Conservation (phyloP, 768 basidiomycete species). For the Boletus vinaceobasis region DNA sequence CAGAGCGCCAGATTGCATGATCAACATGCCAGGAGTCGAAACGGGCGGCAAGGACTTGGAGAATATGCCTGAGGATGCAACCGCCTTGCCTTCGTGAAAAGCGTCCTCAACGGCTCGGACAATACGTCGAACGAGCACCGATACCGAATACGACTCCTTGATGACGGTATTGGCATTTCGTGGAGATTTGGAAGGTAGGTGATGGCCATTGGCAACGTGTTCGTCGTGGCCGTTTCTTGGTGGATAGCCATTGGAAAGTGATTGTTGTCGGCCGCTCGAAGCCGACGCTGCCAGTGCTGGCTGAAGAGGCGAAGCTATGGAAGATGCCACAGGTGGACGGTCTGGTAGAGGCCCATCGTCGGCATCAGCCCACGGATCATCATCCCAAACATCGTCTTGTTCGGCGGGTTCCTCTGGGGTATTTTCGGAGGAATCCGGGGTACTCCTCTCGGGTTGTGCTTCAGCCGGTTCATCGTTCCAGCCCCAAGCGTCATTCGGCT, state of each 20-base stretch:
- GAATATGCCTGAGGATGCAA: slow-evolving; percentile 57
- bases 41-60: slow-evolving; percentile 29
- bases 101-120: slow-evolving; percentile 56
- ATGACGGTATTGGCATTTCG: slow-evolving; percentile 13
- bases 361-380: slow-evolving; percentile 65
- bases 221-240: slow-evolving; percentile 25
- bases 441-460: slow-evolving; percentile 28
- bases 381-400: slow-evolving; percentile 58
- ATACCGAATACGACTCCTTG: slow-evolving; percentile 58
- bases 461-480: slow-evolving; percentile 53
- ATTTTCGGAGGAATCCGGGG: not conserved
- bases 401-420: slow-evolving; percentile 30
- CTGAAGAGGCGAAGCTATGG: slow-evolving; percentile 25
- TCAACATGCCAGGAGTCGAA: slow-evolving; percentile 46
- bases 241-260: slow-evolving; percentile 10
- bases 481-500: slow-evolving; percentile 68
- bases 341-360: slow-evolving; percentile 26
- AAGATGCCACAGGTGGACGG: slow-evolving; percentile 27
- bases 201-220: slow-evolving; percentile 14
- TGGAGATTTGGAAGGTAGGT: slow-evolving; percentile 14
- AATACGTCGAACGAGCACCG: slow-evolving; percentile 52
- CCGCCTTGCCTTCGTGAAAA: slow-evolving; percentile 63
- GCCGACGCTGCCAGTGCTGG: slow-evolving; percentile 39
- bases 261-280: slow-evolving; percentile 60
- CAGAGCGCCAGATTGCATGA: slow-evolving; percentile 60